Conservation (phyloP, 2,329 filamentous ascomycete species). For the Colletotrichum sp. region DNA sequence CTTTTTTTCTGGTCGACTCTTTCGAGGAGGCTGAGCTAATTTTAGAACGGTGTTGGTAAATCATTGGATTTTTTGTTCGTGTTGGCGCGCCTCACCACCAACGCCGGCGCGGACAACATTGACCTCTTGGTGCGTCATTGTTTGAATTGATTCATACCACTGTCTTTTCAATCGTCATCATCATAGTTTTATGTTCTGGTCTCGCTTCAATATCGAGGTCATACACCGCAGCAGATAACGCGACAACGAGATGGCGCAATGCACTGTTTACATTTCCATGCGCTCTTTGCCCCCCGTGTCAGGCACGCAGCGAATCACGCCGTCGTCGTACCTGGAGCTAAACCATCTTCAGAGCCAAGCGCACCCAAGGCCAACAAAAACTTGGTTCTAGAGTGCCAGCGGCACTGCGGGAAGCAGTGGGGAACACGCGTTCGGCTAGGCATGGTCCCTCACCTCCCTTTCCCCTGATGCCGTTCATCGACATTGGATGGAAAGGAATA, state of each 20-base stretch:
- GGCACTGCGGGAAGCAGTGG: background rate
- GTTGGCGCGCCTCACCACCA: background rate
- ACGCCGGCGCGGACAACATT: background rate
- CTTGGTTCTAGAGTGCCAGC: background rate
- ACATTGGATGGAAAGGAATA: background rate
- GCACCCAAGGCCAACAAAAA: background rate
- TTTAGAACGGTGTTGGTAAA: background rate
- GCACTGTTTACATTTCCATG: background rate
- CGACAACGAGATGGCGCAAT: background rate
- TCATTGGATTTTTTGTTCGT: background rate
- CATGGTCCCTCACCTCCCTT: background rate
- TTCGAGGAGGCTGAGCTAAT: background rate
- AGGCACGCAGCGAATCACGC: slow-evolving; percentile 1
- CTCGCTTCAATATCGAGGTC: background rate
- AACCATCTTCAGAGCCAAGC: background rate
- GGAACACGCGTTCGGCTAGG: background rate
- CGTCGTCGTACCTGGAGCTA: slow-evolving; percentile 5
- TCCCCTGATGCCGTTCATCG: background rate
- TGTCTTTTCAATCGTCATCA: background rate
- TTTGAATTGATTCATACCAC: background rate
- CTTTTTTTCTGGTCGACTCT: background rate
- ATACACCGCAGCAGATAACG: background rate
- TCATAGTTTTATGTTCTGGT: background rate
- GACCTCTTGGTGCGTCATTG: background rate
- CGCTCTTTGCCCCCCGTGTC: background rate